Percentiles rank a stretch among this genome's conserved stretches.
These are phyloP conservation scores for Xanthoparmelia taractica DNA, from an alignment of 495 filamentous ascomycete species.

Conservation along the genomic window DNA sequence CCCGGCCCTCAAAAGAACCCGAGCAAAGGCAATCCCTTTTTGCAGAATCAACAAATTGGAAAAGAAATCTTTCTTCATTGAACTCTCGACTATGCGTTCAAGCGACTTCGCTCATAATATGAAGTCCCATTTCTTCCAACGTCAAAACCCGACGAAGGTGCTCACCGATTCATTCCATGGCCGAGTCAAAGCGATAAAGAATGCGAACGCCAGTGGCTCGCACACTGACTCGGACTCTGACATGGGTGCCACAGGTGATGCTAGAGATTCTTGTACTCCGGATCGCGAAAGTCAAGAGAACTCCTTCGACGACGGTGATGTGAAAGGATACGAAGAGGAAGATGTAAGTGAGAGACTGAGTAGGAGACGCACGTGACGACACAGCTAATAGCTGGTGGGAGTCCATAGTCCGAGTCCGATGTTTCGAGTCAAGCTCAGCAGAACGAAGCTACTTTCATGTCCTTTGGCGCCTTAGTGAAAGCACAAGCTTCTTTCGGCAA, in stretches of 20 bases:
- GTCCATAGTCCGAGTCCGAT: slow-evolving; percentile 3
- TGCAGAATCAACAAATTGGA: no score
- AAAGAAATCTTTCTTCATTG: no score
- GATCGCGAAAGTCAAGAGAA: not conserved
- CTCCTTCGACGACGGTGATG: slow-evolving; percentile 19
- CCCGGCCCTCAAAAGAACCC: not conserved
- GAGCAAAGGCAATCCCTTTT: no score
- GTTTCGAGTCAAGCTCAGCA: slow-evolving; percentile 4
- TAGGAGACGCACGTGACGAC: not conserved
- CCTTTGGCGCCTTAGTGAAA: slow-evolving; percentile 81
- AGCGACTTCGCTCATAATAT: not conserved
- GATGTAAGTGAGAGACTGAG: not conserved
- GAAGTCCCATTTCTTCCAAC: not conserved
- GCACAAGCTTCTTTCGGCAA: slow-evolving; percentile 64
- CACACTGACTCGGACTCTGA: slow-evolving; percentile 11
- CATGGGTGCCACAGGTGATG: not conserved
- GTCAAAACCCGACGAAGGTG: not conserved
- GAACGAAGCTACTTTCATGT: slow-evolving; percentile 44
- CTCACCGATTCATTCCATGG: not conserved
- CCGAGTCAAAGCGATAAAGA: slow-evolving; percentile 6
- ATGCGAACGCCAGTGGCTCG: slow-evolving; percentile 5
- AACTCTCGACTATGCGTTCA: not conserved
- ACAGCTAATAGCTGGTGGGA: not conserved
- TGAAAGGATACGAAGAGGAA: slow-evolving; percentile 28
- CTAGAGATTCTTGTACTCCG: not conserved